Base-by-base conservation (phyloP, 2,329 filamentous ascomycete genomes). In the Xylaria multiplex region DNA sequence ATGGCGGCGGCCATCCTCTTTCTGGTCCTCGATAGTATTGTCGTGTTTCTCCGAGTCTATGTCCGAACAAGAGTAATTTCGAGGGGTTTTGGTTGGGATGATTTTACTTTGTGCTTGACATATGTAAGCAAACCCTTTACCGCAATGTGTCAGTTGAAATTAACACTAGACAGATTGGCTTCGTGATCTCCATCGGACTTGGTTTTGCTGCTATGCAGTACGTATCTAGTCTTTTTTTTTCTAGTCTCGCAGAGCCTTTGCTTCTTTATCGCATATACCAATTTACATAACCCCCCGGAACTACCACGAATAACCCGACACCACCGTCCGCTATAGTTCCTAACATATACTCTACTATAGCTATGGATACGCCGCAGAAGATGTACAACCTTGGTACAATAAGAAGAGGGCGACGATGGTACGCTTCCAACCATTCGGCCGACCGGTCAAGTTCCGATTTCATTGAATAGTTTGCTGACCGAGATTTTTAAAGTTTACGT, bases 71-170 rank as follows among this genome's bases (percentile, higher is more conserved):
- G 62, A 46, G 55, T 77, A 48, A 66, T 75, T n/a, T 70, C 64
- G 6, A 62, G 70, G 14, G 71, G 71, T 0, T 77, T 77, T 53
- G 75, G 76, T n/a, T 70, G 68, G 64, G 76, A 78, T 58, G 76
- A 78, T 35, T 68, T 72, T 16, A 58, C 71, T 24, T 59, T 78
- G 8, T 68, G 72, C 32, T 55, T 77, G 27, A 72, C 76, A 57
- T 75, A 74, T 65, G 75, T 76, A 42, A 69, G 64, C 65, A 14
- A 27, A 32, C 27, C 53, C 53, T 37, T 27, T 53, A 22, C 37
- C 50, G 37, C 24, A 9, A 9, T 5, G 37, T 53, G 40, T 13
- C 2, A 16, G 16, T 42, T 11, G 50, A 46, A 63, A 40, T 24
- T 16, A 19, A 22, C 32, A 6, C 16, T 9, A 16, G 37, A 9